A percentile compares a stretch with the other conserved stretches of the same genome.
phyloP scores from a whole-genome alignment of 2,329 filamentous ascomycete species.

The Tolypocladium ovalisporum region DNA sequence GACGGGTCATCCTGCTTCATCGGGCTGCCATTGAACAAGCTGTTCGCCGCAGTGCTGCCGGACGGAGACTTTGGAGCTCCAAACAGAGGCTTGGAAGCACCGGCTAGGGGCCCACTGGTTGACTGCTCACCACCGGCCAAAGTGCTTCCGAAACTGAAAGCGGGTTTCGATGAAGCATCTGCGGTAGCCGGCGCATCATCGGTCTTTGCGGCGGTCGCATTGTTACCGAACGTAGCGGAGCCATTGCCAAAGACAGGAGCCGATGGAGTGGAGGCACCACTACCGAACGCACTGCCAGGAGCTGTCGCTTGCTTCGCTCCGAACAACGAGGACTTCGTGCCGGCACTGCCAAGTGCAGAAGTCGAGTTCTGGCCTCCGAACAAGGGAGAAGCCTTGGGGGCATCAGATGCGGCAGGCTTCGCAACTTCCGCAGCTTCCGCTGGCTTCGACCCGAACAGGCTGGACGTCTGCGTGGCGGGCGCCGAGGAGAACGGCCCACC shows the following conservation, averaged over 20 bases:
- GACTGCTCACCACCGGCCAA: conserved; percentile 12
- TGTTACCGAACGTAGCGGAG: conserved; percentile 6
- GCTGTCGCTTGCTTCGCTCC: conserved; percentile 12
- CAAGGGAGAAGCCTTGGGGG: conserved; percentile 7
- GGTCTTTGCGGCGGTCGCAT: conserved; percentile 9
- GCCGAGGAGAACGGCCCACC: conserved; percentile 7
- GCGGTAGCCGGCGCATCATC: conserved; percentile 7
- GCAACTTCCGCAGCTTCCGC: conserved; percentile 14
- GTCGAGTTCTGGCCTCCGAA: conserved; percentile 3
- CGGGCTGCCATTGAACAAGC: conserved; percentile 29
- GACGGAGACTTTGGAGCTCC: conserved; percentile 23
- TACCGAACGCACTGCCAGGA: conserved; percentile 2
- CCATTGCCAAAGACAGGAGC: conserved; percentile 18
- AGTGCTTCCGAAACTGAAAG: conserved; percentile 22
- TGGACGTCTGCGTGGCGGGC: conserved; percentile 13
- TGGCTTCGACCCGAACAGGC: conserved; percentile 23
- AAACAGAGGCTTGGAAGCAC: conserved; percentile 25
- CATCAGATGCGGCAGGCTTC: conserved; percentile 11
- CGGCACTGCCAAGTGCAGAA: background rate
- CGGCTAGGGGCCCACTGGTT: conserved; percentile 11
- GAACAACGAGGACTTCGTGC: conserved; percentile 17
- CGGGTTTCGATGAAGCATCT: conserved; percentile 12
- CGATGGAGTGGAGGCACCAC: conserved; percentile 7
- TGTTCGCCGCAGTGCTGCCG: conserved; percentile 11
- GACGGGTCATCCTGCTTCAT: conserved; percentile 32